Conservation (phyloP, 345 rosid species). For the Citrus maxima region DNA sequence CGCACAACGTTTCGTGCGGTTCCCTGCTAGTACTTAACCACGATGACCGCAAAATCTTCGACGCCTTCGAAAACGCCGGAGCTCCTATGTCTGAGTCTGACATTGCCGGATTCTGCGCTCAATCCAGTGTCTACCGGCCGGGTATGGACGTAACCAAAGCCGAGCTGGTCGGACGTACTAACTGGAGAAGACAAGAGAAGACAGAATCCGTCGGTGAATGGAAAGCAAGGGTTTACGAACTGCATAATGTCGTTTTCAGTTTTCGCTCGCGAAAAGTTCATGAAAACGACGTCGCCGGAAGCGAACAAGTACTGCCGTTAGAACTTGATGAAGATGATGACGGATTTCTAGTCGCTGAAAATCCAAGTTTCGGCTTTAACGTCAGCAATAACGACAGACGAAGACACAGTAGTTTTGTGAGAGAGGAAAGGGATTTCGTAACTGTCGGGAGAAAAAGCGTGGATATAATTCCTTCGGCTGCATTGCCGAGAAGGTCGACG, state of each 20-base stretch:
- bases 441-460: constrained; percentile 66
- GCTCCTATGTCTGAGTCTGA: constrained; percentile 66
- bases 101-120: constrained; percentile 53
- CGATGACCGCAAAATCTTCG: constrained; percentile 57
- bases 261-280: constrained; percentile 62
- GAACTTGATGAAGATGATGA: constrained; percentile 83
- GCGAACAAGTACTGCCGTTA: constrained; percentile 58
- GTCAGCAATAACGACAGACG: constrained; percentile 33
- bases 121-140: constrained; percentile 75
- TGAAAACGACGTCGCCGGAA: constrained; percentile 56
- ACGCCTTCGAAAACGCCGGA: constrained; percentile 80
- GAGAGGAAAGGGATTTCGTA: constrained; percentile 71
- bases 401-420: constrained; percentile 92
- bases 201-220: constrained; percentile 73
- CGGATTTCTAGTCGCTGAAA: constrained; percentile 85
- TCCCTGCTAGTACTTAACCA: constrained; percentile 74
- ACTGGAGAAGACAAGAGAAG: constrained; percentile 83
- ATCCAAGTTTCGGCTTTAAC: constrained; percentile 49
- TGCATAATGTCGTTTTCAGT: constrained; percentile 76
- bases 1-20: constrained; percentile 54
- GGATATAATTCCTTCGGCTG: constrained; percentile 37
- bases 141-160: constrained; percentile 98
- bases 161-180: constrained; percentile 63
- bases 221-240: constrained; percentile 77
- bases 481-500: constrained; percentile 41